Percentiles rank a stretch among this genome's conserved stretches.
Evolutionary conservation across 208 protist genomes (phyloP).

Genomic region (Lotmaria passim): DNA sequence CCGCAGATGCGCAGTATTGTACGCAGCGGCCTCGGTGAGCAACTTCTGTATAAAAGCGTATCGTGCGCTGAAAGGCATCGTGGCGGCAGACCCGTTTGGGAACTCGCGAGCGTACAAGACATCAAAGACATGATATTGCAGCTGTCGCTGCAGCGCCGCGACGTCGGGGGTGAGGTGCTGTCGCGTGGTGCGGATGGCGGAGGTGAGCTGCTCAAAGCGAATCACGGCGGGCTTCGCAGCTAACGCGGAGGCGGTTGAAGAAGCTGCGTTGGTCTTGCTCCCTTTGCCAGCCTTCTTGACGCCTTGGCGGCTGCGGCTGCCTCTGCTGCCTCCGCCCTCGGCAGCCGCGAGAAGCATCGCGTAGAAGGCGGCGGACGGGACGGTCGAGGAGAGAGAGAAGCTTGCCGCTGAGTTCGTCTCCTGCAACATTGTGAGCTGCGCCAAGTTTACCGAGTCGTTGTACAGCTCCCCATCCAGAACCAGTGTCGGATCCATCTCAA

Average conservation of each 20-base stretch:
- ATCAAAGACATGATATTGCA: slow-evolving; percentile 91
- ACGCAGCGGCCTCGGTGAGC: slow-evolving; percentile 19
- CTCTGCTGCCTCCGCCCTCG: neutral
- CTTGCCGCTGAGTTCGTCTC: neutral
- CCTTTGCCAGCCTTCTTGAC: neutral
- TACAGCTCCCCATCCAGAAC: slow-evolving; percentile 92
- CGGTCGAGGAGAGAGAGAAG: neutral
- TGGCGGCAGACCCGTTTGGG: slow-evolving; percentile 9
- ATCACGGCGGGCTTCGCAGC: slow-evolving; percentile 30
- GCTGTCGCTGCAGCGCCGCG: slow-evolving; percentile 55
- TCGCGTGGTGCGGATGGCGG: slow-evolving; percentile 79
- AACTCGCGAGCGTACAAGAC: slow-evolving; percentile 69
- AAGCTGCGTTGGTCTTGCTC: neutral
- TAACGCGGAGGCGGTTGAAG: neutral
- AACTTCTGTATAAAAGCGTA: slow-evolving; percentile 49
- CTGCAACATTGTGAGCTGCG: slow-evolving; percentile 13
- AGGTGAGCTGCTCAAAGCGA: slow-evolving; percentile 76
- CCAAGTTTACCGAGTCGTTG: slow-evolving; percentile 65
- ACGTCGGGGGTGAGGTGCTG: slow-evolving; percentile 58
- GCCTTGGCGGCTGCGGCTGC: neutral
- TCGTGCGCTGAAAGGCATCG: slow-evolving; percentile 51
- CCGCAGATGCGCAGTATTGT: slow-evolving; percentile 23
- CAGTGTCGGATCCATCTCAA: slow-evolving; percentile 70
- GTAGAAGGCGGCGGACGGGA: slow-evolving; percentile 11
- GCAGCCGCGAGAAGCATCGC: slow-evolving; percentile 6